phyloP scores from a whole-genome alignment of 192 early-diverging fungal genomes.

The Linnemannia elongata region DNA sequence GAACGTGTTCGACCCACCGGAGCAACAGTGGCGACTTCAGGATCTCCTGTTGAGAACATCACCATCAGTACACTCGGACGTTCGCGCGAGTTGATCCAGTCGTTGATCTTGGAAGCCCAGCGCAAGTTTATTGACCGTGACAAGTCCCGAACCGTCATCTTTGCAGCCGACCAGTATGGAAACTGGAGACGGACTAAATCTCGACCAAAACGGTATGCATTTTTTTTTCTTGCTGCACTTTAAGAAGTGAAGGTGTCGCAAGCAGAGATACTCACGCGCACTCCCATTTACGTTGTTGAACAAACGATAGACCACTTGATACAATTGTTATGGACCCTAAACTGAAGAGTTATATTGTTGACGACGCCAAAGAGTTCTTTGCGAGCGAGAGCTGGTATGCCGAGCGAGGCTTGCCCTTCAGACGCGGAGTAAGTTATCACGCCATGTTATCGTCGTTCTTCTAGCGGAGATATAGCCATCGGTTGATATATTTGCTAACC shows the following conservation, averaged over 20 bases:
- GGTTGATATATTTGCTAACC: not conserved
- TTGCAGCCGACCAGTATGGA: conserved; percentile 77
- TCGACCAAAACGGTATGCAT: conserved; percentile 44
- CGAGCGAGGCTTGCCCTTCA: conserved; percentile 72
- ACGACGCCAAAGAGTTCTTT: conserved; percentile 67
- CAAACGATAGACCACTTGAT: conserved; percentile 57
- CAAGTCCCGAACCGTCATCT: conserved; percentile 71
- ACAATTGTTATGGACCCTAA: conserved; percentile 68
- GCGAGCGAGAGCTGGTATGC: conserved; percentile 70
- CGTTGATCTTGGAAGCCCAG: conserved; percentile 68
- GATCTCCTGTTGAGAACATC: conserved; percentile 59
- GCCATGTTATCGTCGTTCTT: not conserved
- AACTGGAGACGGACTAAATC: conserved; percentile 66
- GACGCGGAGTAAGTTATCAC: conserved; percentile 63
- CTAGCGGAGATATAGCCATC: not conserved
- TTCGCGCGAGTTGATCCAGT: conserved; percentile 63
- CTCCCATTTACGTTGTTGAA: not conserved
- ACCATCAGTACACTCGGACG: conserved; percentile 69
- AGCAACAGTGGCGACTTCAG: conserved; percentile 41
- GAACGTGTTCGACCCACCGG: conserved; percentile 52
- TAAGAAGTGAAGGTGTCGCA: not conserved
- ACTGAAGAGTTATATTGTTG: conserved; percentile 60
- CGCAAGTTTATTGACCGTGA: conserved; percentile 71
- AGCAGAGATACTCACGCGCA: not conserved
- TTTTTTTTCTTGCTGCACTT: not conserved